Evolutionary conservation across 2,329 filamentous ascomycete genomes (phyloP).

Genomic region (Hypoxylon sp.): DNA sequence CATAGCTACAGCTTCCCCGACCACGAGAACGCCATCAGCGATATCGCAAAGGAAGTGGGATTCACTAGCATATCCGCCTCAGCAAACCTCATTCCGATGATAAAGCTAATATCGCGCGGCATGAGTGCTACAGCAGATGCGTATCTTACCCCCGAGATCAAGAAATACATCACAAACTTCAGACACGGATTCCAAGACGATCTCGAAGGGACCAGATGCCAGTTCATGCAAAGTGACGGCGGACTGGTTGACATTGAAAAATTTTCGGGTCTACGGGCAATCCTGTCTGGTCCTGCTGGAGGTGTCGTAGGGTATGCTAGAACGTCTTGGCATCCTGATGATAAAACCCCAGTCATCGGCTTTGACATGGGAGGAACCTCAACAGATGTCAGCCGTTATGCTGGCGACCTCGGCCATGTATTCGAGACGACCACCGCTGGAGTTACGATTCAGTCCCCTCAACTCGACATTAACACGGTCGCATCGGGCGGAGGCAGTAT

Average conservation of each 20-base stretch:
- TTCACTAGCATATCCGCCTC: conserved; percentile 44
- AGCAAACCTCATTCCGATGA: conserved; percentile 41
- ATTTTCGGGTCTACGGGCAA: conserved; percentile 78
- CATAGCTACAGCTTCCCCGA: conserved; percentile 80
- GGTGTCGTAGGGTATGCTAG: conserved; percentile 83
- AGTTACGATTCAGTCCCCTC: conserved; percentile 82
- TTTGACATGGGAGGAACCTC: conserved; percentile 85
- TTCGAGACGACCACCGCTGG: conserved; percentile 66
- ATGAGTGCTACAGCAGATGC: conserved; percentile 44
- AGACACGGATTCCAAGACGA: conserved; percentile 33
- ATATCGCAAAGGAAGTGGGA: conserved; percentile 63
- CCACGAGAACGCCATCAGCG: conserved; percentile 74
- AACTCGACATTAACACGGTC: conserved; percentile 86
- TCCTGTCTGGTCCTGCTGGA: conserved; percentile 80
- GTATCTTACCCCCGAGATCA: conserved; percentile 44
- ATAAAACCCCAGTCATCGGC: conserved; percentile 78
- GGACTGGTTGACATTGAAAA: conserved; percentile 69
- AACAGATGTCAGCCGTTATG: conserved; percentile 81
- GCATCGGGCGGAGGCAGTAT: conserved; percentile 81
- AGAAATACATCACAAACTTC: conserved; percentile 42
- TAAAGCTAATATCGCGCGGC: conserved; percentile 44
- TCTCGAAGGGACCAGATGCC: conserved; percentile 33
- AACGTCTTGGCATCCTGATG: conserved; percentile 74
- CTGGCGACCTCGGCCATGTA: conserved; percentile 58
- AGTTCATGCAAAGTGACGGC: conserved; percentile 59